Base-by-base conservation (phyloP, 441 rosid species). In the Adansonia rubrostipa region DNA sequence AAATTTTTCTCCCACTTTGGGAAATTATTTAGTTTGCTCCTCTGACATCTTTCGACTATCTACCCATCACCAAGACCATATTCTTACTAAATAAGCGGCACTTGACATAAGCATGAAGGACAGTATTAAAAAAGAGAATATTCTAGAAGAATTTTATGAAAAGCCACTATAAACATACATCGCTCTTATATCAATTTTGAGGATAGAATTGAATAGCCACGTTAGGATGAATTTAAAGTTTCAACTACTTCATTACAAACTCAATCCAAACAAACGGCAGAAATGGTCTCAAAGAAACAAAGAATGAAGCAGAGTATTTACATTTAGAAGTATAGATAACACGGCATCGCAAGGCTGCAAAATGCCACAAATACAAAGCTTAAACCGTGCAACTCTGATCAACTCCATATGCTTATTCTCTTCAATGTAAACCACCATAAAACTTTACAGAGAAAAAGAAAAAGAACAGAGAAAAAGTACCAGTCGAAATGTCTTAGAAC, bases 361-460 rank as follows among this genome's bases (percentile, higher is more conserved):
- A 44, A 17, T 44, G 33, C 13, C 71, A 67, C 53, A n/a, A 60
- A 67, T 67, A 67, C 4, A 40, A 67, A 8, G 33, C 71, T 67
- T 44, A 65, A 64, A 64, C 22, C 0, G 48, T n/a, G 7, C 67
- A 62, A 62, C 44, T 28, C 42, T 1, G 3, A 8, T 5, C 24
- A 40, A n/a, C 24, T 42, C 48, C 70, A 15, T 15, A n/a, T n/a
- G 2, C 48, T 64, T 15, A 36, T 65, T 5, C 48, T 65, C 15
- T 65, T n/a, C 20, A 65, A 36, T 36, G 69, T 64, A 64, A 64
- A 33, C 11, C 68, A 36, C 68, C 48, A 64, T 36, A 64, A 8
- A 64, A 36, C 19, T 64, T 8, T 8, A 20, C 11, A 44, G 20
- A 5, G 15, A 28, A 36, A 14, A 14, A 5, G 13, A 5, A 22